Conservation (phyloP, 1,284 basidiomycete genomes). For the Agroathelia rolfsii region DNA sequence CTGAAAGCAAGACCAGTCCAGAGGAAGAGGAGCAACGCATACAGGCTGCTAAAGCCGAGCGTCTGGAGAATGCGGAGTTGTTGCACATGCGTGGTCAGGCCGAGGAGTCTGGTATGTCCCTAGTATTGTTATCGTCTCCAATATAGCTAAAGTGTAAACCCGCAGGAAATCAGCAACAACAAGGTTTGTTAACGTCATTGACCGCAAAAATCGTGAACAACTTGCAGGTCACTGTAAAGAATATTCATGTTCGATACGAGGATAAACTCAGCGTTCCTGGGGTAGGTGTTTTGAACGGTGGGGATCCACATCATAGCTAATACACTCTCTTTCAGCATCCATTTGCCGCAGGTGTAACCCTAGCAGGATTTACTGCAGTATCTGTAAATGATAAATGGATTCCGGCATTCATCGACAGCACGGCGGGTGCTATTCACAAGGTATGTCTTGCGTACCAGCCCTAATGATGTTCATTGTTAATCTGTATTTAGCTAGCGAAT, state of each 20-base stretch:
- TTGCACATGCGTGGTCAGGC: constrained; percentile 65
- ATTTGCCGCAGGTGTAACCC: constrained; percentile 87
- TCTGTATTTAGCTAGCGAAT: constrained; percentile 58
- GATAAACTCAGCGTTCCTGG: constrained; percentile 91
- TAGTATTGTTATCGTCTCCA: constrained; percentile 1
- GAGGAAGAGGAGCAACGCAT: constrained; percentile 79
- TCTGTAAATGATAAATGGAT: constrained; percentile 91
- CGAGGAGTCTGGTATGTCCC: constrained; percentile 36
- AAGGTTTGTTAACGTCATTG: constrained; percentile 78
- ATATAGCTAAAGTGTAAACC: constrained; percentile 5
- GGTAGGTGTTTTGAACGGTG: constrained; percentile 31
- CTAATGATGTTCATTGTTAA: constrained; percentile 9
- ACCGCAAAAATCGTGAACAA: constrained; percentile 94
- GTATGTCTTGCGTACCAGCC: constrained; percentile 24
- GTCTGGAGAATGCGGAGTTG: constrained; percentile 82
- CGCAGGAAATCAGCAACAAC: constrained; percentile 56
- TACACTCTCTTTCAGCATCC: constrained; percentile 56
- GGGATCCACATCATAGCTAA: neutral
- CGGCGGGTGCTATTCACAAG: constrained; percentile 86
- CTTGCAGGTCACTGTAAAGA: constrained; percentile 90
- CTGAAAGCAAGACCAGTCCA: constrained; percentile 63
- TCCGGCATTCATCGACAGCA: constrained; percentile 92
- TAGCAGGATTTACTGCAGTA: constrained; percentile 89
- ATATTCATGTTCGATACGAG: constrained; percentile 95
- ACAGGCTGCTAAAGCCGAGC: constrained; percentile 85